Conservation (phyloP, 169 alveolate species). For the Plasmodium reichenowi region DNA sequence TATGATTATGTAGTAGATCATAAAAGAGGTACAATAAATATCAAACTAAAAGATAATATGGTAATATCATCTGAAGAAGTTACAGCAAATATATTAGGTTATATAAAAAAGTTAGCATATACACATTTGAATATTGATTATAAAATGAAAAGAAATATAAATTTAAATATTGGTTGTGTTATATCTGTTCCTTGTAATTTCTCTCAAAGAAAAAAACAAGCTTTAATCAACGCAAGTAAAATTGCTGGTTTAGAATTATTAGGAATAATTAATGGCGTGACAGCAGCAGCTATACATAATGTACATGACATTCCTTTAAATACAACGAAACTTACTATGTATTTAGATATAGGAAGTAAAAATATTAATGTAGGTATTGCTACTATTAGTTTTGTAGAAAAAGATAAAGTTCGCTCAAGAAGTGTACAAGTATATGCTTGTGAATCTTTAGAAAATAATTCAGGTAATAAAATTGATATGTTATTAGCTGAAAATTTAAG, state of each 20-base stretch:
- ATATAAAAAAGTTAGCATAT: conserved; percentile 79
- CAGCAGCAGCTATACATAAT: conserved; percentile 84
- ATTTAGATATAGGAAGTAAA: conserved; percentile 85
- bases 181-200: conserved; percentile 86
- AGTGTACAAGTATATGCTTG: conserved; percentile 74
- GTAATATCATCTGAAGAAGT: conserved; percentile 82
- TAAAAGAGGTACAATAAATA: conserved; percentile 71
- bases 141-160: conserved; percentile 44
- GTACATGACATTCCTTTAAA: conserved; percentile 82
- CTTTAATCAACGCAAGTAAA: conserved; percentile 81
- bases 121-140: conserved; percentile 79
- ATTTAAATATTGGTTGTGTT: conserved; percentile 79
- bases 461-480: conserved; percentile 71
- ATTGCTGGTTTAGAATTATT: conserved; percentile 84
- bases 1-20: conserved; percentile 72
- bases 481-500: conserved; percentile 69
- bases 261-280: conserved; percentile 81
- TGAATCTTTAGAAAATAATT: conserved; percentile 59
- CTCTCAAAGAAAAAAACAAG: conserved; percentile 81
- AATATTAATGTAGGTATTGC: conserved; percentile 84
- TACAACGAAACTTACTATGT: conserved; percentile 81
- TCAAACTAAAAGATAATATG: conserved; percentile 79
- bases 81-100: conserved; percentile 83
- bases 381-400: conserved; percentile 59
- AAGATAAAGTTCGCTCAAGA: conserved; percentile 47